These are phyloP conservation scores for Zymoseptoria ardabiliae DNA, from an alignment of 2,329 filamentous ascomycete species.

Conservation along the genomic window DNA sequence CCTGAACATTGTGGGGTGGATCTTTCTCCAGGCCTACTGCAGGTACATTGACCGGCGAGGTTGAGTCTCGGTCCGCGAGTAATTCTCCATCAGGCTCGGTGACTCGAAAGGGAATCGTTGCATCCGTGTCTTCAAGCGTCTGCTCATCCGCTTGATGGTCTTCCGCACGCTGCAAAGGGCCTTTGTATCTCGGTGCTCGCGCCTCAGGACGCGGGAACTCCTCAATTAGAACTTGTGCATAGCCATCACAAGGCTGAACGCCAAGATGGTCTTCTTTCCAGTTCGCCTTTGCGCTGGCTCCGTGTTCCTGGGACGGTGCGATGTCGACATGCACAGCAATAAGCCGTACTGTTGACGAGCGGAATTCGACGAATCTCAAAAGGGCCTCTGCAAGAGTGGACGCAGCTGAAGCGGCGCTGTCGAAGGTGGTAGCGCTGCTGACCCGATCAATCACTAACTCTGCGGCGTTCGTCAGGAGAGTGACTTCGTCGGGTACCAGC, in stretches of 20 bases:
- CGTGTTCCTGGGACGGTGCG: neutral
- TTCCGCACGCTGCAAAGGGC: neutral
- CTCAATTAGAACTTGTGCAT: no score
- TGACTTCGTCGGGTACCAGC: neutral
- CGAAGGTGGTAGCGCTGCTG: neutral
- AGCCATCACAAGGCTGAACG: no score
- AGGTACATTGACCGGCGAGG: neutral
- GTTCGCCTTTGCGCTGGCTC: neutral
- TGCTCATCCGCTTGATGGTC: neutral
- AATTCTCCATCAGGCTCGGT: neutral
- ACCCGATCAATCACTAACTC: neutral
- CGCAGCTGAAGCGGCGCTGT: neutral
- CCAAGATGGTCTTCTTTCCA: neutral
- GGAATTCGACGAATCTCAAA: conserved; percentile 23
- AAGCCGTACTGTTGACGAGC: conserved; percentile 1
- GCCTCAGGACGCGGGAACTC: no score
- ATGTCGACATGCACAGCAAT: neutral
- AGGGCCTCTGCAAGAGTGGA: conserved; percentile 8
- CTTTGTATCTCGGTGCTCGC: no score
- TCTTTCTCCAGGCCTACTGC: neutral
- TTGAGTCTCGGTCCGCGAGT: neutral
- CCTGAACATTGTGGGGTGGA: neutral
- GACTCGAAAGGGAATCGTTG: neutral
- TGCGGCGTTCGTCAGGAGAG: neutral
- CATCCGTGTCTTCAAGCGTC: neutral